These are phyloP conservation scores for Rehmannia glutinosa DNA, from an alignment of 257 asterid genomes.

Conservation along the genomic window DNA sequence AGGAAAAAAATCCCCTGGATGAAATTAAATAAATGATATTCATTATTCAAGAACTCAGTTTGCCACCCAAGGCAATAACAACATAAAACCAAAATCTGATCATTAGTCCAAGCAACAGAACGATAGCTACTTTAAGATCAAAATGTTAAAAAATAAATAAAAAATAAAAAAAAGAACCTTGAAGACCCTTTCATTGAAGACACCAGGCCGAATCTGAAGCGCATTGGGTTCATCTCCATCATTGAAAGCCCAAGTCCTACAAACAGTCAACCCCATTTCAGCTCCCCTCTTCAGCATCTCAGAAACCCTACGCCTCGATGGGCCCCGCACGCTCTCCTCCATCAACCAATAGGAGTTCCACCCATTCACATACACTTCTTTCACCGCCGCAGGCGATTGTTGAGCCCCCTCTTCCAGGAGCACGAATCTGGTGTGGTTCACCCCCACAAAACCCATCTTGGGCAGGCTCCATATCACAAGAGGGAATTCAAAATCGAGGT, in stretches of 20 bases:
- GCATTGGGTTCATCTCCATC: constrained; percentile 41
- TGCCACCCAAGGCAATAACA: not conserved
- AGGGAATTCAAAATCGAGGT: constrained; percentile 23
- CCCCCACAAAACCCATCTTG: constrained; percentile 41
- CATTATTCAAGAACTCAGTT: not conserved
- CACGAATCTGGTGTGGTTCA: constrained; percentile 48
- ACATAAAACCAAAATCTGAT: not conserved
- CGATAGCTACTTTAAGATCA: too few relatives aligned
- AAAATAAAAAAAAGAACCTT: constrained; percentile 19
- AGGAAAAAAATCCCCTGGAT: too few relatives aligned
- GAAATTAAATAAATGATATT: not conserved
- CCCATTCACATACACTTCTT: constrained; percentile 42
- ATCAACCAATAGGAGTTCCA: constrained; percentile 72
- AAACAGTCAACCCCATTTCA: constrained; percentile 49
- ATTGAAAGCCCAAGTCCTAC: constrained; percentile 63
- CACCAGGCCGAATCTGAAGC: constrained; percentile 44
- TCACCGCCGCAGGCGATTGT: not conserved
- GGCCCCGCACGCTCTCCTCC: constrained; percentile 36
- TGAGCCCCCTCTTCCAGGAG: not conserved
- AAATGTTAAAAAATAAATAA: too few relatives aligned
- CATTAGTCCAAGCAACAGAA: too few relatives aligned
- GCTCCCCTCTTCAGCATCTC: constrained; percentile 46
- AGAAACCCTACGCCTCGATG: constrained; percentile 39
- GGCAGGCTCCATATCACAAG: constrained; percentile 30
- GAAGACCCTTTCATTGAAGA: constrained; percentile 43